phyloP scores from a whole-genome alignment of 306 rosid genomes.

The Cucumis hystrix region DNA sequence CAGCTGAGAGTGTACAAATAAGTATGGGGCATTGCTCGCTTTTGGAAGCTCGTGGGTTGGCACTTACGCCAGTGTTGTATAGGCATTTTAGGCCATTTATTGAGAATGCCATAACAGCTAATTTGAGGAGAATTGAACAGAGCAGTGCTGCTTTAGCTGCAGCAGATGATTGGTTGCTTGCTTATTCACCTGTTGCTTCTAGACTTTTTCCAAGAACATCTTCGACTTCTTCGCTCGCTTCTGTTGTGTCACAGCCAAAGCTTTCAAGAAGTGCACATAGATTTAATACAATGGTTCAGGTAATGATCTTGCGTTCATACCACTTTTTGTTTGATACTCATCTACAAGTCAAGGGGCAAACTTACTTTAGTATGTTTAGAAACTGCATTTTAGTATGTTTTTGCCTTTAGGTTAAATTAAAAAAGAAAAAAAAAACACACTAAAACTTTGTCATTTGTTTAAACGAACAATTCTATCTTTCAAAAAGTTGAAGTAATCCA shows the following conservation, averaged over 20 bases:
- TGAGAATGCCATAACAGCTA: slow-evolving; percentile 41
- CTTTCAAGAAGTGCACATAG: slow-evolving; percentile 75
- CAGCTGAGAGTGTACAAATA: slow-evolving; percentile 65
- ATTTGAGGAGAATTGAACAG: slow-evolving; percentile 68
- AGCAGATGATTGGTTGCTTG: slow-evolving; percentile 66
- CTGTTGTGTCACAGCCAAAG: slow-evolving; percentile 38
- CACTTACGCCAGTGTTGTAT: slow-evolving; percentile 62
- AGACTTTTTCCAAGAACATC: slow-evolving; percentile 23
- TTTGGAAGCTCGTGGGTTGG: slow-evolving; percentile 59
- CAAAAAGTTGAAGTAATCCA: too few species aligned
- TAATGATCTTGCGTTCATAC: slow-evolving; percentile 10
- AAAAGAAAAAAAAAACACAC: too few species aligned
- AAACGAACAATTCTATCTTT: too few species aligned
- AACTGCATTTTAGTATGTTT: too few species aligned
- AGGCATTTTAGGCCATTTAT: slow-evolving; percentile 53
- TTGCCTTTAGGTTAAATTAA: too few species aligned
- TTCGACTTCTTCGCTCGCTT: slow-evolving; percentile 27
- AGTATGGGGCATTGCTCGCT: slow-evolving; percentile 57
- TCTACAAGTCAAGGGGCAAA: too few species aligned
- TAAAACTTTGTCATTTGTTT: too few species aligned
- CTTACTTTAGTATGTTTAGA: too few species aligned
- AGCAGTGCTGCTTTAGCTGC: slow-evolving; percentile 64
- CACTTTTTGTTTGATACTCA: not conserved
- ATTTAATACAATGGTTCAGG: slow-evolving; percentile 78
- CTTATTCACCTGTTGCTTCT: slow-evolving; percentile 29